These are phyloP conservation scores for Ceratocystis destructans DNA, from an alignment of 2,329 filamentous ascomycete genomes.

Conservation along the genomic window DNA sequence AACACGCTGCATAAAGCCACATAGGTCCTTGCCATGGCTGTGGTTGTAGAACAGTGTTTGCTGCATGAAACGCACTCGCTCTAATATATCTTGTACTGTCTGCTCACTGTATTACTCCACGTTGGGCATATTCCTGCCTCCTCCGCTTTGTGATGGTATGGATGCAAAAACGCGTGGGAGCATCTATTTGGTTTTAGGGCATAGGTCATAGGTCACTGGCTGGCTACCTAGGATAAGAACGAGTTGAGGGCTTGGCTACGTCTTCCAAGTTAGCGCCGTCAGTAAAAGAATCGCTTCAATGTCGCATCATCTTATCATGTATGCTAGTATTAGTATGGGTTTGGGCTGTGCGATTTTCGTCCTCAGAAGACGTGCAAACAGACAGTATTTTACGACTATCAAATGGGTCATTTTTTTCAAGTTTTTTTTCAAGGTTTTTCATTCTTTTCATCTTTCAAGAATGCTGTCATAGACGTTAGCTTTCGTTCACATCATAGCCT, in stretches of 20 bases:
- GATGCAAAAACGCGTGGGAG: background rate
- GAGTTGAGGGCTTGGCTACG: background rate
- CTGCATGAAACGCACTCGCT: constrained; percentile 10
- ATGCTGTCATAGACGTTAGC: background rate
- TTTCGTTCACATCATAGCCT: background rate
- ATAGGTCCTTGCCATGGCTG: background rate
- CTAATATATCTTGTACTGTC: constrained; percentile 4
- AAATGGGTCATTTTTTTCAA: background rate
- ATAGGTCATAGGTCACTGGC: no score
- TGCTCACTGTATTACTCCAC: background rate
- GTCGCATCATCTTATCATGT: background rate
- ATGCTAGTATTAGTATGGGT: no score
- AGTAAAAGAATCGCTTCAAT: background rate
- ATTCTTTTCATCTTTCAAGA: background rate
- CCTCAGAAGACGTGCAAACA: background rate
- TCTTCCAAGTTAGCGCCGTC: background rate
- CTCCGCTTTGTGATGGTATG: background rate
- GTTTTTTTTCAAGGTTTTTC: no score
- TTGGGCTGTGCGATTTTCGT: background rate
- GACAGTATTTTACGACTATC: background rate
- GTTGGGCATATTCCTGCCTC: background rate
- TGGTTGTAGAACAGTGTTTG: constrained; percentile 18
- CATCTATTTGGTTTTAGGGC: background rate
- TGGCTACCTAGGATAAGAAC: background rate
- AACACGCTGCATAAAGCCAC: background rate